A percentile compares a stretch with the other conserved stretches of the same genome.
Conservation (phyloP, 768 basidiomycete species). For the Boletus patriciae region DNA sequence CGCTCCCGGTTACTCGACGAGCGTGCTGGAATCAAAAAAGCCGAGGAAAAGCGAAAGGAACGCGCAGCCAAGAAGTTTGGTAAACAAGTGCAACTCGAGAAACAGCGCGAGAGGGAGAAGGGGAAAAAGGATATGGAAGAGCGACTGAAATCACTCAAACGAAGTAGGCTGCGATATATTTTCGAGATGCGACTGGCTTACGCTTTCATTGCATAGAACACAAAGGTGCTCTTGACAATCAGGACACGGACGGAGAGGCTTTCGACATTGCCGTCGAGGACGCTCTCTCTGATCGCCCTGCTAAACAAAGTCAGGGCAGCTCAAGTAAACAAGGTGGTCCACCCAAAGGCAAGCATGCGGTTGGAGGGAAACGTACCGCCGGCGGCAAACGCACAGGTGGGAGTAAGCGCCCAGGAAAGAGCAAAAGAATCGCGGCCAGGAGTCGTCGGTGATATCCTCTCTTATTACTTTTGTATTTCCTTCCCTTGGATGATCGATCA, state of each 20-base stretch:
- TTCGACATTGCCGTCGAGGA: constrained; percentile 93
- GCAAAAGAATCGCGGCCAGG: constrained; percentile 48
- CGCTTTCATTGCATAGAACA: constrained; percentile 54
- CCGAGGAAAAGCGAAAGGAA: constrained; percentile 88
- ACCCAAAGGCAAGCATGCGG: constrained; percentile 46
- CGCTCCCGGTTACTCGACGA: constrained; percentile 90
- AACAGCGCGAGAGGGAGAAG: constrained; percentile 84
- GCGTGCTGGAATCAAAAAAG: constrained; percentile 80
- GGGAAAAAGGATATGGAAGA: constrained; percentile 93
- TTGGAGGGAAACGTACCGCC: constrained; percentile 1
- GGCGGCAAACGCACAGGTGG: constrained; percentile 32
- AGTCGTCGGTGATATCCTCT: constrained; percentile 27
- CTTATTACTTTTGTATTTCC: constrained; percentile 7
- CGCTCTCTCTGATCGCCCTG: constrained; percentile 71
- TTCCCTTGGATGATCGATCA: neutral
- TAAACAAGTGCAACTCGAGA: constrained; percentile 95
- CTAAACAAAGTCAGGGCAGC: constrained; percentile 43
- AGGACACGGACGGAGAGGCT: constrained; percentile 51
- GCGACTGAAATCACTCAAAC: constrained; percentile 79
- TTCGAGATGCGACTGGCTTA: neutral
- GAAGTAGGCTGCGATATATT: constrained; percentile 52
- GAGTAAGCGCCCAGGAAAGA: constrained; percentile 59
- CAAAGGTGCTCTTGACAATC: constrained; percentile 74
- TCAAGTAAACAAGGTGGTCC: constrained; percentile 34
- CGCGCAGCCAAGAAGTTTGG: constrained; percentile 97